Percentiles rank a stretch among this genome's conserved stretches.
Evolutionary conservation across 192 early-diverging fungal genomes (phyloP).

Genomic region (Coemansia furcata): DNA sequence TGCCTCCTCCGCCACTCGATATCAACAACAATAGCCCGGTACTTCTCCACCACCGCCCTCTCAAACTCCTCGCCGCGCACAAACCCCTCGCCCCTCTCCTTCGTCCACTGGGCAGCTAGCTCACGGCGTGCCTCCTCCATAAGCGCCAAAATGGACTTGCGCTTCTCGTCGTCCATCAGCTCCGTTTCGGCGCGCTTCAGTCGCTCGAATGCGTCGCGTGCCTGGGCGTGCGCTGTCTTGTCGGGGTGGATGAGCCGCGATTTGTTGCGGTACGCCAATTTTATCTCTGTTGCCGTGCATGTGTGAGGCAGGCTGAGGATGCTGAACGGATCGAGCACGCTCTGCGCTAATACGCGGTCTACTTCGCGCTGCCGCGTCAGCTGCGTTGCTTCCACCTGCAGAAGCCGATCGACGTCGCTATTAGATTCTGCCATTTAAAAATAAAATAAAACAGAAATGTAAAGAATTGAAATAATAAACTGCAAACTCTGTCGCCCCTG

Average conservation of each 20-base stretch:
- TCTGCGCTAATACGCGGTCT: conserved; percentile 28
- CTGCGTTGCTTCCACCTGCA: conserved; percentile 25
- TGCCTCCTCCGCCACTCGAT: conserved; percentile 48
- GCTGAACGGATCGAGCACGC: conserved; percentile 40
- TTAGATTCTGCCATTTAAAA: not conserved
- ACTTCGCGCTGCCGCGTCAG: conserved; percentile 27
- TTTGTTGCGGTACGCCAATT: conserved; percentile 35
- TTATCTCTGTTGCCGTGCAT: conserved; percentile 26
- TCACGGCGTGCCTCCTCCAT: conserved; percentile 39
- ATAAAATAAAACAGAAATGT: not conserved
- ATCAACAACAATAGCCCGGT: conserved; percentile 35
- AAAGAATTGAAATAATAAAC: not conserved
- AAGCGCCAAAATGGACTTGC: conserved; percentile 25
- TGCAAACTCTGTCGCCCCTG: no score
- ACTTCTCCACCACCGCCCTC: conserved; percentile 25
- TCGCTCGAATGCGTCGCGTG: conserved; percentile 44
- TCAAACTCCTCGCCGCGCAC: conserved; percentile 11
- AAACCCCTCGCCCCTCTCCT: not conserved
- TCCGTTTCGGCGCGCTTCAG: conserved; percentile 39
- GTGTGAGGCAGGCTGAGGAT: conserved; percentile 26
- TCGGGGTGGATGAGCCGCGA: conserved; percentile 49
- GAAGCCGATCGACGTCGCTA: conserved; percentile 12
- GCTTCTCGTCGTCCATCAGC: conserved; percentile 43
- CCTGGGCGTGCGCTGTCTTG: conserved; percentile 32
- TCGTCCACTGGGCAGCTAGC: conserved; percentile 23